Percentiles rank a stretch among this genome's conserved stretches.
These are phyloP conservation scores for Harringtonia aguacate DNA, from an alignment of 2,329 filamentous ascomycete species.

Conservation along the genomic window DNA sequence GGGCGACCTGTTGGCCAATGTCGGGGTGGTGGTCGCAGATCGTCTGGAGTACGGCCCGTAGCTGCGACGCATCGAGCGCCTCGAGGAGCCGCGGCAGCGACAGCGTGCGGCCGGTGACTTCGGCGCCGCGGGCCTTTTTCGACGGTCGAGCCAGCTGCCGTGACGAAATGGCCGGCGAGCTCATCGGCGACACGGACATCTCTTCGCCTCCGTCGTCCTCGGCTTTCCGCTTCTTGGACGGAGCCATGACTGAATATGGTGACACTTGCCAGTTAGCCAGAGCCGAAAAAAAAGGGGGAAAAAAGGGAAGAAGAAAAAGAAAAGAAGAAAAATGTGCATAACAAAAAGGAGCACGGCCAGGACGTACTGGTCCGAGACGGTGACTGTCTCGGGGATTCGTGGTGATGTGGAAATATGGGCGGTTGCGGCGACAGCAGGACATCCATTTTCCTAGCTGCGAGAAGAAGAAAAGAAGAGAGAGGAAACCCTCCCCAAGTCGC, in stretches of 20 bases:
- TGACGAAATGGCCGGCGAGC: conserved; percentile 65
- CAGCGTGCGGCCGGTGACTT: conserved; percentile 50
- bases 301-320: conserved; percentile 6
- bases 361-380: conserved; percentile 45
- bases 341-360: too few species aligned
- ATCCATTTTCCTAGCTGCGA: conserved; percentile 38
- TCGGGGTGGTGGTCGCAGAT: conserved; percentile 85
- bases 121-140: conserved; percentile 53
- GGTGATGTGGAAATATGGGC: conserved; percentile 46
- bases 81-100: conserved; percentile 69
- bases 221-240: conserved; percentile 73
- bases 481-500: neutral
- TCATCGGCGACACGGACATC: conserved; percentile 82
- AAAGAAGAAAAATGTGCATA: too few species aligned
- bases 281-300: conserved; percentile 6
- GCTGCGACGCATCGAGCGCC: conserved; percentile 75
- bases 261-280: conserved; percentile 23
- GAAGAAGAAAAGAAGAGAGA: neutral
- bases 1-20: conserved; percentile 74
- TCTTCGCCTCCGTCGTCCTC: conserved; percentile 71
- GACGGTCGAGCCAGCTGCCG: conserved; percentile 56
- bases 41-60: conserved; percentile 77
- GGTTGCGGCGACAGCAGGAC: conserved; percentile 51
- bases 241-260: conserved; percentile 41
- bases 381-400: conserved; percentile 43